Conservation (phyloP, 805 yeast species). For the Metschnikowia santaceciliae region DNA sequence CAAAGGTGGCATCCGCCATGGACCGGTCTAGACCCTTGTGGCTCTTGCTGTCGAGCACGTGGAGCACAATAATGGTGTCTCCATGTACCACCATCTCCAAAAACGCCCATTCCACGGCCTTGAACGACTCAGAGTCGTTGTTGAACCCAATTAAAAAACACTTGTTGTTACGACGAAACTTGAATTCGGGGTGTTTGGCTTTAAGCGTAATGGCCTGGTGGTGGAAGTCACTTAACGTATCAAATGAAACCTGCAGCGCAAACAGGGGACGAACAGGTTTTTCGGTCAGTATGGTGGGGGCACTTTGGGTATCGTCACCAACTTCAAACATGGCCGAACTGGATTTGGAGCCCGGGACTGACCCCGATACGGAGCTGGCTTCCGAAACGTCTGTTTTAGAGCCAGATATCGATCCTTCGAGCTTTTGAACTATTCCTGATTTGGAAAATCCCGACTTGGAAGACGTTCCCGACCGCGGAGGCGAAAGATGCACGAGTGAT, state of each 20-base stretch:
- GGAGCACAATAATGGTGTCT: slow-evolving; percentile 39
- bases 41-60: slow-evolving; percentile 37
- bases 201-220: slow-evolving; percentile 37
- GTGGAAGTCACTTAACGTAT: slow-evolving; percentile 30
- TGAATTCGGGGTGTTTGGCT: slow-evolving; percentile 40
- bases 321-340: neutral
- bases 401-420: neutral
- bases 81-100: slow-evolving; percentile 43
- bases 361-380: no score
- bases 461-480: neutral
- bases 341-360: neutral
- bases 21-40: slow-evolving; percentile 25
- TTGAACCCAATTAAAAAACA: slow-evolving; percentile 39
- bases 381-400: no score
- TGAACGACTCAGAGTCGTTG: slow-evolving; percentile 33
- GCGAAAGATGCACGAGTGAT: slow-evolving; percentile 9
- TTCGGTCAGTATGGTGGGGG: neutral
- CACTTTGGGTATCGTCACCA: neutral
- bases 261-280: slow-evolving; percentile 19
- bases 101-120: slow-evolving; percentile 43
- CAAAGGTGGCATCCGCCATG: slow-evolving; percentile 26
- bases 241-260: slow-evolving; percentile 41
- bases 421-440: neutral
- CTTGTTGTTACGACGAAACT: slow-evolving; percentile 42
- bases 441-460: neutral